Percentiles rank a stretch among this genome's conserved stretches.
These are phyloP conservation scores for Phytophthora citrophthora DNA, from an alignment of 352 stramenopile genomes.

Conservation along the genomic window DNA sequence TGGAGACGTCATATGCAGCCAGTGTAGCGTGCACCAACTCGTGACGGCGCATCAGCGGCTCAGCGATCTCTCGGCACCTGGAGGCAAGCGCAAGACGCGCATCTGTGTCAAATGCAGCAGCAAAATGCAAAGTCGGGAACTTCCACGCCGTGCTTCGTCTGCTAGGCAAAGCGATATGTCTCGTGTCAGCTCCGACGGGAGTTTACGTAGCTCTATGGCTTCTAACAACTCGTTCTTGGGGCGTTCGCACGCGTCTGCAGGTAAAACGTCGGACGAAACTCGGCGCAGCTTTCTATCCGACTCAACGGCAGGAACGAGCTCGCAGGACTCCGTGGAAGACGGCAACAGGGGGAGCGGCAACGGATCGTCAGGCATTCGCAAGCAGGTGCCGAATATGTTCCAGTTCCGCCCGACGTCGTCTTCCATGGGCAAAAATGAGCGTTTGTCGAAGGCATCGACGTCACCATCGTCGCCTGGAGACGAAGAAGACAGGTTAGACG, in stretches of 20 bases:
- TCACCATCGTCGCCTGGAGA: conserved; percentile 41
- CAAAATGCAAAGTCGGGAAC: conserved; percentile 57
- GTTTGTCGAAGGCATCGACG: conserved; percentile 45
- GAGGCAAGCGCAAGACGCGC: conserved; percentile 75
- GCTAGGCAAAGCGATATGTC: conserved; percentile 41
- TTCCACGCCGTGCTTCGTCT: conserved; percentile 52
- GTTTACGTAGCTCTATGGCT: conserved; percentile 31
- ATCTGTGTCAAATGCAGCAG: conserved; percentile 84
- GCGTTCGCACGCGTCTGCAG: conserved; percentile 26
- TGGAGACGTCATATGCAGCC: conserved; percentile 83
- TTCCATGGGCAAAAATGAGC: conserved; percentile 43
- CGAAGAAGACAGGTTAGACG: conserved; percentile 39
- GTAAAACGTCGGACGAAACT: conserved; percentile 39
- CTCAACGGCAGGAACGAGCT: conserved; percentile 35
- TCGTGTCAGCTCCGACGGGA: conserved; percentile 37
- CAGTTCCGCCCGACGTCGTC: conserved; percentile 58
- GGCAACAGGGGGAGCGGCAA: conserved; percentile 40
- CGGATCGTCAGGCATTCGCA: conserved; percentile 37
- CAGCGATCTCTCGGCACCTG: conserved; percentile 36
- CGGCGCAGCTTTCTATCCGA: conserved; percentile 46
- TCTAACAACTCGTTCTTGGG: conserved; percentile 38
- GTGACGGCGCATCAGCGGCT: conserved; percentile 54
- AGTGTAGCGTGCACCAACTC: conserved; percentile 82
- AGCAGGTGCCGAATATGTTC: conserved; percentile 65
- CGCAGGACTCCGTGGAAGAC: conserved; percentile 38